These are phyloP conservation scores for Parmales sp. DNA, from an alignment of 108 stramenopile species.

Conservation along the genomic window DNA sequence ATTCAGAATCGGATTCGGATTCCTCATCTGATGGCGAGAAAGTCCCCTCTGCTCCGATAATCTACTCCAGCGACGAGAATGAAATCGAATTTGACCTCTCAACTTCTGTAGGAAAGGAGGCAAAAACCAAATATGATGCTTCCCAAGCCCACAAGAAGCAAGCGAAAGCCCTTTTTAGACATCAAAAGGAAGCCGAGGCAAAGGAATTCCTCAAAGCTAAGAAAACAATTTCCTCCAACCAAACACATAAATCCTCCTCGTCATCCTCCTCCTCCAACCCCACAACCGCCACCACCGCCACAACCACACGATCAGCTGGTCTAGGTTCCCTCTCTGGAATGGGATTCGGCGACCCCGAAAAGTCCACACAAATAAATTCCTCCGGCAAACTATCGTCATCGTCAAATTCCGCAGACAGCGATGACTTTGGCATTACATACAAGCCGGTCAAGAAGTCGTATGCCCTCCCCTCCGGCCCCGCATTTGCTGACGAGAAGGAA, in stretches of 20 bases:
- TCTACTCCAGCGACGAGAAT: not conserved
- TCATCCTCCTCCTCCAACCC: not conserved
- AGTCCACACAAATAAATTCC: no score
- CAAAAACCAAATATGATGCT: not conserved
- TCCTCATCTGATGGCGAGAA: not conserved
- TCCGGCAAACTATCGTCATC: no score
- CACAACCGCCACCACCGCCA: not conserved
- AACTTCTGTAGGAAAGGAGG: not conserved
- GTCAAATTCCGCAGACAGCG: not conserved
- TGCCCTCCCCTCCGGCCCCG: not conserved
- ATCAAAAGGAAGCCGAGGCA: not conserved
- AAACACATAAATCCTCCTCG: not conserved
- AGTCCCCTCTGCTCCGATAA: not conserved
- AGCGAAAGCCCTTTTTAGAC: not conserved
- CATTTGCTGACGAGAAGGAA: not conserved
- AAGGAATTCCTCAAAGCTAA: not conserved
- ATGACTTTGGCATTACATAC: slow-evolving; percentile 1
- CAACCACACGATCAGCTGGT: no score
- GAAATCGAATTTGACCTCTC: not conserved
- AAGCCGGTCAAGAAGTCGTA: not conserved
- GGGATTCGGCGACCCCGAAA: no score
- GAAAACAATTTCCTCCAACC: not conserved
- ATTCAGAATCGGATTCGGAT: not conserved
- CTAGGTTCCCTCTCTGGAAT: no score
- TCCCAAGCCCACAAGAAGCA: not conserved